phyloP scores from a whole-genome alignment of 805 yeast species.

The Myxozyma nipponensis region DNA sequence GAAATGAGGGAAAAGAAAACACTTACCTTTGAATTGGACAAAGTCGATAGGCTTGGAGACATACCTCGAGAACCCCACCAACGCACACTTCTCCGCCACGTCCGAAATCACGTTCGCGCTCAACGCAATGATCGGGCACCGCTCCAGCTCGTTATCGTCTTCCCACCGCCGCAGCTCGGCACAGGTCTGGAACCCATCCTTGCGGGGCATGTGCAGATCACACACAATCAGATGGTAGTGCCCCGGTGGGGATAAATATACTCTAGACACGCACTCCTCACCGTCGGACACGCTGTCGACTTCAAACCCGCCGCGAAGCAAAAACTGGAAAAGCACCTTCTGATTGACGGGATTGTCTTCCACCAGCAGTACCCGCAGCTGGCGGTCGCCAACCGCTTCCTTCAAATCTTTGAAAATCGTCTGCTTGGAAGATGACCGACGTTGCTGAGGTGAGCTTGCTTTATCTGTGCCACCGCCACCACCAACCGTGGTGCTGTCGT shows the following conservation, averaged over 20 bases:
- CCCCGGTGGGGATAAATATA: conserved; percentile 26
- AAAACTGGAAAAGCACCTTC: conserved; percentile 62
- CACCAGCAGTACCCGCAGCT: conserved; percentile 61
- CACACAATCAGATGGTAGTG: conserved; percentile 34
- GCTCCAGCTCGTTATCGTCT: conserved; percentile 11
- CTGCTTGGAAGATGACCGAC: conserved; percentile 11
- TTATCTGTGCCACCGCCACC: not conserved
- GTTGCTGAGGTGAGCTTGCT: not conserved
- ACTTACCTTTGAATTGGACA: conserved; percentile 29
- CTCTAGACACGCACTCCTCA: conserved; percentile 32
- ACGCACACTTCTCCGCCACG: conserved; percentile 33
- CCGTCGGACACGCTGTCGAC: conserved; percentile 37
- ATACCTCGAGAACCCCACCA: conserved; percentile 35
- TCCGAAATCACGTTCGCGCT: conserved; percentile 39
- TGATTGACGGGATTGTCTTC: conserved; percentile 89
- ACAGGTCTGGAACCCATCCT: conserved; percentile 38
- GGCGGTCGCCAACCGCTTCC: conserved; percentile 11
- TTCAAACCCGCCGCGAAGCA: conserved; percentile 33
- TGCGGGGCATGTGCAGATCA: conserved; percentile 39
- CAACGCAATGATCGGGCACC: conserved; percentile 36
- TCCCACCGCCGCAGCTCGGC: conserved; percentile 37
- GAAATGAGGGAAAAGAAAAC: too few species aligned
- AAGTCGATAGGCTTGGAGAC: conserved; percentile 38
- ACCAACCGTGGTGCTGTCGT: not conserved
- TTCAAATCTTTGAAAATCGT: conserved; percentile 29